Conservation (phyloP, 805 yeast genomes). For the Nakazawaea pomicola region DNA sequence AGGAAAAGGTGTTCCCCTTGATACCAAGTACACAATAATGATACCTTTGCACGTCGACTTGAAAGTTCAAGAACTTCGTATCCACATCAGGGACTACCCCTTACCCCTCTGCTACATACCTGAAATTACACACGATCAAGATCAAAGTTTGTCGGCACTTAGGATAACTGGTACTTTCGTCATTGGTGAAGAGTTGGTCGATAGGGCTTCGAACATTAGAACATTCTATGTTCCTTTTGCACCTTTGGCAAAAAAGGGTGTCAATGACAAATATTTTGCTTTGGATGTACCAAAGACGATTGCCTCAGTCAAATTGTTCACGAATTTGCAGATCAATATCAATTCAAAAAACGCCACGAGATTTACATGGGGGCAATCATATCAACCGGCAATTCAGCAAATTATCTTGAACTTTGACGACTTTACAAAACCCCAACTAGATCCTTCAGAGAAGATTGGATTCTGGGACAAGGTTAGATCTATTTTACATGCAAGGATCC, state of each 20-base stretch:
- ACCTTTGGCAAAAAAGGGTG: constrained; percentile 34
- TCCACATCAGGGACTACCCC: constrained; percentile 82
- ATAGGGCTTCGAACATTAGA: constrained; percentile 48
- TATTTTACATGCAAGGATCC: constrained; percentile 67
- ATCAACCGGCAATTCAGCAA: constrained; percentile 80
- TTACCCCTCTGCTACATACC: constrained; percentile 78
- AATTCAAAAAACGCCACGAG: constrained; percentile 54
- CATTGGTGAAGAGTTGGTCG: constrained; percentile 59
- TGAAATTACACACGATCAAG: constrained; percentile 28
- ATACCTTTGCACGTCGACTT: constrained; percentile 61
- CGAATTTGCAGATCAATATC: constrained; percentile 53
- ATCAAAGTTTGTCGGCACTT: constrained; percentile 16
- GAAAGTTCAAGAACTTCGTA: constrained; percentile 53
- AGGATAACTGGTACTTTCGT: constrained; percentile 58
- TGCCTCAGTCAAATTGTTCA: constrained; percentile 66
- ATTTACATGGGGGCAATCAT: constrained; percentile 80
- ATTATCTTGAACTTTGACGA: constrained; percentile 72
- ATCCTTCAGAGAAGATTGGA: constrained; percentile 80
- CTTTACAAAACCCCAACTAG: constrained; percentile 85
- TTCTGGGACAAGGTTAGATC: constrained; percentile 89
- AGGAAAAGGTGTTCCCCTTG: constrained; percentile 81
- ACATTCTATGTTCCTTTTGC: constrained; percentile 59
- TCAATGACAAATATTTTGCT: constrained; percentile 41
- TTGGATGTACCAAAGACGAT: constrained; percentile 70
- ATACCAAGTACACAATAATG: constrained; percentile 60